phyloP scores from a whole-genome alignment of 495 filamentous ascomycete genomes.

The Tuber indicum region DNA sequence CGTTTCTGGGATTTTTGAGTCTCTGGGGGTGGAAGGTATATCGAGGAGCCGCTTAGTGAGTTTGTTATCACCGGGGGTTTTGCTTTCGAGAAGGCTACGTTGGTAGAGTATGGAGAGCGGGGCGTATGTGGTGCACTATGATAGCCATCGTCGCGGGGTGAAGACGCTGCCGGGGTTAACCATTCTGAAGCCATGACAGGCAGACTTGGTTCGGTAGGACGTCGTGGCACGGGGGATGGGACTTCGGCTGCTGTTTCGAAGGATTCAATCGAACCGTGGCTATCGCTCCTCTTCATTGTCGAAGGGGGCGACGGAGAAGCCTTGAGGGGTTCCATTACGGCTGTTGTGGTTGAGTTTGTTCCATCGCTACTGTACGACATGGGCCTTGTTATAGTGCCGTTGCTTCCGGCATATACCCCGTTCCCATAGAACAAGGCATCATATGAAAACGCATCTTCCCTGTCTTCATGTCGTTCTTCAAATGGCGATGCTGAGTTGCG shows the following conservation, averaged over 20 bases:
- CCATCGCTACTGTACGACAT: constrained; percentile 32
- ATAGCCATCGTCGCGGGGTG: constrained; percentile 37
- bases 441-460: constrained; percentile 95
- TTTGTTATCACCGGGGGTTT: constrained; percentile 8
- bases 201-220: constrained; percentile 9
- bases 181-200: constrained; percentile 28
- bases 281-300: constrained; percentile 23
- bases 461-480: constrained; percentile 66
- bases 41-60: constrained; percentile 14
- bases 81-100: constrained; percentile 18
- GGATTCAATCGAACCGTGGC: constrained; percentile 35
- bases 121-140: constrained; percentile 41
- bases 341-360: constrained; percentile 33
- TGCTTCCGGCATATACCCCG: constrained; percentile 28
- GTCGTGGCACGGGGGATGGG: constrained; percentile 8
- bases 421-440: constrained; percentile 78
- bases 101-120: constrained; percentile 24
- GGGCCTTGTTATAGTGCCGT: constrained; percentile 10
- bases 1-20: constrained; percentile 4
- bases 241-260: constrained; percentile 38
- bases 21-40: constrained; percentile 19
- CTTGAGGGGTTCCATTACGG: constrained; percentile 24
- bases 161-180: constrained; percentile 19
- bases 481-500: constrained; percentile 30
- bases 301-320: constrained; percentile 4